Base-by-base conservation (phyloP, 1,284 basidiomycete species). In the Naganishia sp. region DNA sequence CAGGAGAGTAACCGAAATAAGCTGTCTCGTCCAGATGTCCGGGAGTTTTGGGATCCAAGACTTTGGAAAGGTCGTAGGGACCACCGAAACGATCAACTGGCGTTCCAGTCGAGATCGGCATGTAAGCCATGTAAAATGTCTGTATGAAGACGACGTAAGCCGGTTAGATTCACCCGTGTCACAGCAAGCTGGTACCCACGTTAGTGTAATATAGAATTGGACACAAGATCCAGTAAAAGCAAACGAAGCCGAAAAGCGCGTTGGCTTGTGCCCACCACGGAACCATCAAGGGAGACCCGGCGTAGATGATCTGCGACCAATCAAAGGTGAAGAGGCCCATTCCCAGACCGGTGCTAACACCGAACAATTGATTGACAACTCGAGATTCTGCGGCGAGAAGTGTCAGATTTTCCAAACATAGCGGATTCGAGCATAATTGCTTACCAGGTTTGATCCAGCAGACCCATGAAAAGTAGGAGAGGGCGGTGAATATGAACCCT, bases 261-360 rank as follows among this genome's bases (percentile, higher is more conserved):
- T 99, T 95, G 53, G 89, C 88, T 77, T 93, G 86, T 0, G 95
- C 94, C 94, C 94, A 99, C 94, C 94, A 99, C 2, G 96, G 95
- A 23, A 88, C 86, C 84, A 94, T 90, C 66, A 99, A 82, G 3
- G 96, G 95, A 71, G 90, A 92, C 2, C 89, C 90, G 69, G 94
- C 88, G 87, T 89, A 97, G 44, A 86, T 82, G 71, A 99, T 91
- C 78, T 95, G 88, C 7, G 88, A 84, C 95, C 96, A 99, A 80
- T 99, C 95, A 77, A 98, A 95, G 0, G 93, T 95, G 67, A 99
- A 70, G 66, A 95, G 71, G 65, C 90, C 88, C 87, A 98, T 87
- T 7, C 95, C 95, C 43, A 97, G 78, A 0, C 95, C 94, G 0
- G 86, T 86, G 55, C 80, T 81, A 3, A 91, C 86, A 45, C 95